Evolutionary conservation across 2,329 filamentous ascomycete species (phyloP).

Genomic region (Arachnomyces sp.): DNA sequence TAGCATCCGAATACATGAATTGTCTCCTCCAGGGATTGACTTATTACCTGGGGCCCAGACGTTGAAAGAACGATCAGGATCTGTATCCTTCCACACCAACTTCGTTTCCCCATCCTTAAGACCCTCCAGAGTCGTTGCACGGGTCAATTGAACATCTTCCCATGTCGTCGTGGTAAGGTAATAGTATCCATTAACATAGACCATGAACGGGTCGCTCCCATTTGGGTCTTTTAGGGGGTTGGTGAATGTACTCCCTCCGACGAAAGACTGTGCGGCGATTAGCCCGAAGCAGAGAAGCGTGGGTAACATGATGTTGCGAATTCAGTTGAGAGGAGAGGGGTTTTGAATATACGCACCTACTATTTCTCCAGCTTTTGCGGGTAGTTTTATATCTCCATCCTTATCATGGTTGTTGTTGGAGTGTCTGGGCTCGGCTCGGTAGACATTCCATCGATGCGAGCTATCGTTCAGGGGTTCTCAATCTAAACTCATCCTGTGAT

Average conservation of each 20-base stretch:
- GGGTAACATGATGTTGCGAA: too few relatives aligned
- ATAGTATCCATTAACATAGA: slow-evolving; percentile 45
- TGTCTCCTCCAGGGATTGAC: slow-evolving; percentile 35
- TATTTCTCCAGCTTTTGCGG: too few relatives aligned
- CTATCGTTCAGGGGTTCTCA: too few relatives aligned
- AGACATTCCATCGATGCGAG: too few relatives aligned
- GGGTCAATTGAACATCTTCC: slow-evolving; percentile 45
- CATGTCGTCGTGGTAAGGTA: slow-evolving; percentile 50
- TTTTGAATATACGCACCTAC: too few relatives aligned
- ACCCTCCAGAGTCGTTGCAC: slow-evolving; percentile 45
- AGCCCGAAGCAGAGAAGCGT: too few relatives aligned
- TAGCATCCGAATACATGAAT: slow-evolving; percentile 14
- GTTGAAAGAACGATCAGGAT: slow-evolving; percentile 42
- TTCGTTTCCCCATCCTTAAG: slow-evolving; percentile 47
- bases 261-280: too few relatives aligned
- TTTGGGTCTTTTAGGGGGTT: slow-evolving; percentile 45
- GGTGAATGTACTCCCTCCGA: slow-evolving; percentile 28
- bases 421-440: too few relatives aligned
- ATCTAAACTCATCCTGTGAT: too few relatives aligned
- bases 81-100: slow-evolving; percentile 41
- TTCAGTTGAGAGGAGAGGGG: too few relatives aligned
- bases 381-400: too few relatives aligned
- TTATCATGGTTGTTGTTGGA: too few relatives aligned
- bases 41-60: slow-evolving; percentile 49
- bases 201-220: slow-evolving; percentile 46